phyloP scores from a whole-genome alignment of 768 basidiomycete species.

The Naganishia vaughanmartiniae region DNA sequence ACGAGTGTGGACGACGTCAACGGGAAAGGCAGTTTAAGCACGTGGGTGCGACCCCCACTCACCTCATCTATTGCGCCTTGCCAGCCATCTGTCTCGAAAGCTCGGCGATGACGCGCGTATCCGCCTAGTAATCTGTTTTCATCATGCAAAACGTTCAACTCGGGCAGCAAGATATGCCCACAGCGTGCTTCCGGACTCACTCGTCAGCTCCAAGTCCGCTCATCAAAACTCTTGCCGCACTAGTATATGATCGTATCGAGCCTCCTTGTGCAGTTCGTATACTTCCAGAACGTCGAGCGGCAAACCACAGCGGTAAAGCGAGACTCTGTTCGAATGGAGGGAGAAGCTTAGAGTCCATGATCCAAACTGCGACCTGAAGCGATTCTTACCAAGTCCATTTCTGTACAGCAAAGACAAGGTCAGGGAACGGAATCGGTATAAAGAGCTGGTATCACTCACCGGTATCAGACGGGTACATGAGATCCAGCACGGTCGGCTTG shows the following conservation, averaged over 20 bases:
- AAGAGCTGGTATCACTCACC: conserved; percentile 28
- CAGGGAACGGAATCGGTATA: background rate
- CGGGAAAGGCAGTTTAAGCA: background rate
- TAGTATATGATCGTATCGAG: conserved; percentile 61
- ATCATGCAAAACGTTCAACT: background rate
- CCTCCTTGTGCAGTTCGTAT: conserved; percentile 54
- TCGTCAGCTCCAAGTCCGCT: conserved; percentile 95
- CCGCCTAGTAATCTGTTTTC: conserved; percentile 69
- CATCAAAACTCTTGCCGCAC: conserved; percentile 74
- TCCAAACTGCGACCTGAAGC: too few relatives aligned
- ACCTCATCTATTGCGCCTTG: conserved; percentile 77
- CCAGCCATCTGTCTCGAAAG: conserved; percentile 70
- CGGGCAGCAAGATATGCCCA: background rate
- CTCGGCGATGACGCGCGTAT: conserved; percentile 81
- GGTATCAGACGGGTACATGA: conserved; percentile 51
- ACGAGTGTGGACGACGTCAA: background rate
- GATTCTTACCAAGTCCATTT: conserved; percentile 68
- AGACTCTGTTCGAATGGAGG: conserved; percentile 61
- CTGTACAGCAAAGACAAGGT: conserved; percentile 22
- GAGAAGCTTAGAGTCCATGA: background rate
- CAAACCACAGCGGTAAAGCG: conserved; percentile 87
- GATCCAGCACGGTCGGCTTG: conserved; percentile 64
- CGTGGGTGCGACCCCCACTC: conserved; percentile 25
- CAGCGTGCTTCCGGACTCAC: conserved; percentile 35
- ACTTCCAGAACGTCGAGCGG: conserved; percentile 73